Evolutionary conservation across 2,329 filamentous ascomycete genomes (phyloP), one percentile per base, ranked within the genome.

Genomic region (Dothistroma septosporum): DNA sequence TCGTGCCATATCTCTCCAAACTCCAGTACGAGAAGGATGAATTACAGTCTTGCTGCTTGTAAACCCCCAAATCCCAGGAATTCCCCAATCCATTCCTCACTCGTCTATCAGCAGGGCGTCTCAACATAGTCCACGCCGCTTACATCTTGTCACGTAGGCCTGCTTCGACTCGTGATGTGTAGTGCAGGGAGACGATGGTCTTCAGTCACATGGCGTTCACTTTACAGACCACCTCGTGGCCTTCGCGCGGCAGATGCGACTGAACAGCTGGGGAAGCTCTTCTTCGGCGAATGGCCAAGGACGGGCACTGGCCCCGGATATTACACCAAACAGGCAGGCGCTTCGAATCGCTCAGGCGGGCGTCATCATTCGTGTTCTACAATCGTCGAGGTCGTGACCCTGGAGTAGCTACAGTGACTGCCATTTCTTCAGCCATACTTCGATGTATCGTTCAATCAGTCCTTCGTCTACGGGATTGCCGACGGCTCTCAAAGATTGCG

Each of bases 401-500:
- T 8, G 16, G 41, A 28, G 47, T 47, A 16, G 24, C 28, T 57
- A 58, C 16, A 8, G 8, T 46, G 48, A 44, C n/a, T 9, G 21
- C 60, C 60, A 62, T 48, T 59, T 62, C 37, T 57, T 57, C 37
- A 62, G 48, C 60, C 60, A 62, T 19, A 55, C 54, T 19, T 62
- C 53, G 9, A 62, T 53, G 55, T 62, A 62, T 47, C 54, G 37
- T 33, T 57, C 53, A 22, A 59, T 57, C 19, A 62, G 19, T 22
- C 60, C 53, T 31, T 59, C 57, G 31, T 41, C 53, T 8, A 62
- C 57, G 1, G 60, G 57, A 37, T 62, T 57, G 6, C 44, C 21
- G 11, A 62, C 60, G 44, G 47, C 32, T 19, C 57, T 53, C 28
- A 62, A 22, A 19, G 53, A 46, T 16, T 57, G 57, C 35, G 46